Evolutionary conservation across 2,329 filamentous ascomycete genomes (phyloP).

Genomic region (Phoma sp.): DNA sequence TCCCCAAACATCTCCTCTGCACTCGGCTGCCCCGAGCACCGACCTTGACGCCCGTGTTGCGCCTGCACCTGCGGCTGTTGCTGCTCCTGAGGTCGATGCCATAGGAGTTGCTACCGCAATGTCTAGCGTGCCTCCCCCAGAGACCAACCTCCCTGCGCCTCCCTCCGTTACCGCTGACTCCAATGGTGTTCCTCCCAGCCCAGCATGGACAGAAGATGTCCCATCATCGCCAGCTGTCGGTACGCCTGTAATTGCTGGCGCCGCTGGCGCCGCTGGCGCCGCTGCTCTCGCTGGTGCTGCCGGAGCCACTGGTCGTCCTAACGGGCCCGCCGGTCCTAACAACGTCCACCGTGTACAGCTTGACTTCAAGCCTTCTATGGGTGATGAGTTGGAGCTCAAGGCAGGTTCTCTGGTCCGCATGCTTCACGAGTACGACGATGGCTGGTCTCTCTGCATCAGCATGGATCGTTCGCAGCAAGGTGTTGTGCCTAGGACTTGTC

Average conservation of each 20-base stretch:
- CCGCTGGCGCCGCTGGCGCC: conserved; percentile 44
- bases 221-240: conserved; percentile 55
- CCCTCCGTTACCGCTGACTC: conserved; percentile 59
- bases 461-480: conserved; percentile 91
- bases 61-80: background rate
- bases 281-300: background rate
- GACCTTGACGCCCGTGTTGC: conserved; percentile 33
- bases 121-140: conserved; percentile 37
- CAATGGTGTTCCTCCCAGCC: conserved; percentile 56
- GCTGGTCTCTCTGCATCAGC: conserved; percentile 91
- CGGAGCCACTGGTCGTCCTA: conserved; percentile 64
- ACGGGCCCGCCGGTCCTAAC: conserved; percentile 59
- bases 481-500: conserved; percentile 89
- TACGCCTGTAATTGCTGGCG: conserved; percentile 11
- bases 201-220: conserved; percentile 66
- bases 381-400: conserved; percentile 84
- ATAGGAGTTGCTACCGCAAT: conserved; percentile 41
- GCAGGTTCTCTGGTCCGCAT: conserved; percentile 86
- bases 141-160: conserved; percentile 27
- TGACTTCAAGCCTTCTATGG: conserved; percentile 90
- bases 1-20: conserved; percentile 28
- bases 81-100: conserved; percentile 47
- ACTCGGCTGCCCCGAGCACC: conserved; percentile 30
- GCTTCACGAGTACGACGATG: conserved; percentile 96
- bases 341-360: conserved; percentile 92